phyloP scores from a whole-genome alignment of 805 yeast genomes.

The Saccharomyces kudriavzevii region DNA sequence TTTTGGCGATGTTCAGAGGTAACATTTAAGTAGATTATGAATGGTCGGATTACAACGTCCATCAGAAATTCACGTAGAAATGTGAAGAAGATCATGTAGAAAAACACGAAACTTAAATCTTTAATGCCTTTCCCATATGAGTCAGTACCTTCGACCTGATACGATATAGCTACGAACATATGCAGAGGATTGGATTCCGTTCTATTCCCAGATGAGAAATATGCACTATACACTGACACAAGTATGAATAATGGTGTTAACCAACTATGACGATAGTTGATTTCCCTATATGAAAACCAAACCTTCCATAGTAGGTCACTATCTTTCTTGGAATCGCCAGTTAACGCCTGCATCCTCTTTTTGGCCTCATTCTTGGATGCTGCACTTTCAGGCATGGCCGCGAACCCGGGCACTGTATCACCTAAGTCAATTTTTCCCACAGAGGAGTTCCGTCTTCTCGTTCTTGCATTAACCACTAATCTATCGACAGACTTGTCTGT shows the following conservation, averaged over 20 bases:
- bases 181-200: conserved; percentile 54
- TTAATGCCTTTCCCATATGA: conserved; percentile 78
- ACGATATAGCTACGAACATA: conserved; percentile 57
- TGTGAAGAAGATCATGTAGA: conserved; percentile 79
- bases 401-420: conserved; percentile 57
- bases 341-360: conserved; percentile 30
- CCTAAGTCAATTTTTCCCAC: conserved; percentile 72
- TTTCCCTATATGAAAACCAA: conserved; percentile 49
- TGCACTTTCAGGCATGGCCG: conserved; percentile 45
- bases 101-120: conserved; percentile 73
- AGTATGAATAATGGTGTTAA: conserved; percentile 51
- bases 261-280: conserved; percentile 60
- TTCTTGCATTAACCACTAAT: conserved; percentile 14
- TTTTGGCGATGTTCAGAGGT: conserved; percentile 42
- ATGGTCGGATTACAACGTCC: conserved; percentile 72
- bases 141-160: conserved; percentile 51
- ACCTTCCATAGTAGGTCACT: conserved; percentile 49
- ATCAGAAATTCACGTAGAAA: conserved; percentile 84
- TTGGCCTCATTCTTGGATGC: conserved; percentile 35
- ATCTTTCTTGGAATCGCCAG: conserved; percentile 35
- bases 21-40: conserved; percentile 48
- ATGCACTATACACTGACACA: conserved; percentile 35
- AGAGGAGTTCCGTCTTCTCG: conserved; percentile 52
- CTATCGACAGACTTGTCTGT: conserved; percentile 1
- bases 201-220: conserved; percentile 48